Percentiles rank a stretch among this genome's conserved stretches.
Evolutionary conservation across 1,284 basidiomycete species (phyloP).

Genomic region (Pyrrhoderma lamaoense): DNA sequence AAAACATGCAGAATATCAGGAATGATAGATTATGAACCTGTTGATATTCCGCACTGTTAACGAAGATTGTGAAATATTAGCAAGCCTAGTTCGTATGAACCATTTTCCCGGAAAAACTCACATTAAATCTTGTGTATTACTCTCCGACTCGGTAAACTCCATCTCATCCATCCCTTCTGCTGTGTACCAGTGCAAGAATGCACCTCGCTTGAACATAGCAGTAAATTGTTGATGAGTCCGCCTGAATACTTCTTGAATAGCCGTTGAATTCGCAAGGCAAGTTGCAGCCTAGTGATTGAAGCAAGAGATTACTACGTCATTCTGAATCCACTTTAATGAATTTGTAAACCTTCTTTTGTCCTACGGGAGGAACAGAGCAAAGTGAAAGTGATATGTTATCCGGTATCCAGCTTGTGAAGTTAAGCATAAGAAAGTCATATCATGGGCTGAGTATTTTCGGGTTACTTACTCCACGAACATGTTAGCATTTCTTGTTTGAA

Average conservation of each 20-base stretch:
- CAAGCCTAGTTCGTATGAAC: conserved; percentile 5
- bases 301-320: too few relatives aligned
- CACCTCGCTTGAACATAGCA: conserved; percentile 75
- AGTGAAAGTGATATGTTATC: conserved; percentile 78
- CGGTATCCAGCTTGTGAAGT: conserved; percentile 66
- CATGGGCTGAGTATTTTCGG: background rate
- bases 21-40: conserved; percentile 36
- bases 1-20: conserved; percentile 10
- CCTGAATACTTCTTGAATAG: conserved; percentile 88
- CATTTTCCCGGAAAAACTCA: conserved; percentile 32
- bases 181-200: conserved; percentile 90
- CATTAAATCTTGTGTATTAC: conserved; percentile 77
- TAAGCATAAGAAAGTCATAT: background rate
- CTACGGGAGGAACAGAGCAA: conserved; percentile 78
- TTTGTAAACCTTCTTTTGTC: conserved; percentile 51
- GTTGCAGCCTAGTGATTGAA: conserved; percentile 67
- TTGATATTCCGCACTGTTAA: conserved; percentile 59
- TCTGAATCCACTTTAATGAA: too few relatives aligned
- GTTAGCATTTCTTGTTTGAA: conserved; percentile 66
- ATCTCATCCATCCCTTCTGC: conserved; percentile 88
- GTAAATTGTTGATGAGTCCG: conserved; percentile 72
- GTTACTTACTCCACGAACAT: conserved; percentile 71
- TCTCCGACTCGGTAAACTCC: conserved; percentile 90
- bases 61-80: conserved; percentile 10
- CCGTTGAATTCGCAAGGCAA: conserved; percentile 78